Conservation (phyloP, 1,139 yeast genomes). For the Debaryomyces nepalensis region DNA sequence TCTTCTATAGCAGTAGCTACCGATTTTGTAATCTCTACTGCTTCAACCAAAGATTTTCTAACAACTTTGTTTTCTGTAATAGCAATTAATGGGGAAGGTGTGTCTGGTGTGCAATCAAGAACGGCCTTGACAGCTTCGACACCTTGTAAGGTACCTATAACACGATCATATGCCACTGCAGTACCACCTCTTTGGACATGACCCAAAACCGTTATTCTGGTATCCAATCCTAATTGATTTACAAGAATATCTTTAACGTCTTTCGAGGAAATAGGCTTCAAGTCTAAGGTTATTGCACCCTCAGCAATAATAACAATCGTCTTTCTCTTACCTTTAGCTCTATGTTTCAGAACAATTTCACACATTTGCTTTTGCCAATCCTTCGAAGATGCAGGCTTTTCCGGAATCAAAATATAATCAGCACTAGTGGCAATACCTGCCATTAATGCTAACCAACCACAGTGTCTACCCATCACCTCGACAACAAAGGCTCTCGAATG, state of each 20-base stretch:
- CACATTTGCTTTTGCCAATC: constrained; percentile 73
- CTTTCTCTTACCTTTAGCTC: constrained; percentile 73
- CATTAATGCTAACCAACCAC: constrained; percentile 88
- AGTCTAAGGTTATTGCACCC: constrained; percentile 74
- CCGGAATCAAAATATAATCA: constrained; percentile 80
- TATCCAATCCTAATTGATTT: constrained; percentile 68
- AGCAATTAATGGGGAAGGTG: constrained; percentile 80
- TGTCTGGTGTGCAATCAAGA: constrained; percentile 66
- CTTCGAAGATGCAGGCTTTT: constrained; percentile 65
- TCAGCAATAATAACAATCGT: constrained; percentile 84
- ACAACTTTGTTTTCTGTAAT: constrained; percentile 73
- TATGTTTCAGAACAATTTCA: constrained; percentile 65
- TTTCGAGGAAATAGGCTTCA: constrained; percentile 66
- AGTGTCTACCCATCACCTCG: constrained; percentile 90
- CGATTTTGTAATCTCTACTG: constrained; percentile 68
- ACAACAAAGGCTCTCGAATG: constrained; percentile 84
- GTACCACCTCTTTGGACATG: constrained; percentile 89
- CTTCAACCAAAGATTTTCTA: constrained; percentile 71
- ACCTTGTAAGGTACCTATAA: constrained; percentile 79
- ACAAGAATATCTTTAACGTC: constrained; percentile 73
- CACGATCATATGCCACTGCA: constrained; percentile 79
- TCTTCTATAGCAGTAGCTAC: constrained; percentile 70
- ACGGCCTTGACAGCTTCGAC: constrained; percentile 84
- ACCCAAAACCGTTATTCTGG: constrained; percentile 78
- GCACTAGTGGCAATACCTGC: constrained; percentile 85